Base-by-base conservation (phyloP, 2,329 filamentous ascomycete genomes). In the Aspergillus eucalypticola region DNA sequence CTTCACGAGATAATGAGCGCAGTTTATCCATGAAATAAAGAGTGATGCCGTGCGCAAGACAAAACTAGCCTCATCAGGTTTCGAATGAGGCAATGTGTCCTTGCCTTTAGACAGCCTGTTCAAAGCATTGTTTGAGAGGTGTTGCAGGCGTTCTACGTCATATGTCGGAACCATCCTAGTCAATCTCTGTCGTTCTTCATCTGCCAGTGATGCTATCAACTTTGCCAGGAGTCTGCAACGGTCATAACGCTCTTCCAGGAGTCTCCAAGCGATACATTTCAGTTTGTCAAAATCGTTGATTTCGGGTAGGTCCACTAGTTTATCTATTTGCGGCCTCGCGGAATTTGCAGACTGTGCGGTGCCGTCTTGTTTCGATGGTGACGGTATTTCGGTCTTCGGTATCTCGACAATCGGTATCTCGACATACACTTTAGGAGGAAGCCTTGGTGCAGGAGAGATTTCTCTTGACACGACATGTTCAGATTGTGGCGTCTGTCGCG, bases 191-290 rank as follows among this genome's bases (percentile, higher is more conserved):
- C 66, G 63, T 27, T 73, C 68, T 10, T 70, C 61, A 19, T 61
- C 56, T 10, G 63, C 17, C 8, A 72, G 56, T 38, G 62, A 29
- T 32, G 48, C 55, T 38, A 73, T 62, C 32, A 73, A 60, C 58
- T 74, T 76, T 3, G 69, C 71, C 41, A 79, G 62, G 21, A 77
- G 61, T 21, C 66, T 65, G 17, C 63, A 61, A 5, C 80, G 71
- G 61, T 84, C 80, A 8, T 62, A 46, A 2, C 71, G 68, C 8
- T 73, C 69, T 39, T 75, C 66, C 3, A 84, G 68, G 1, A 73
- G 57, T 3, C 63, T 56, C 71, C 74, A 80, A 4, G 61, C 57
- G 70, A 78, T 75, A 3, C 29, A 56, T 10, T 63, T 52, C 15
- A 79, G 71, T 1, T 67, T 70, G 8, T 61, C 56, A 17, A 72